Evolutionary conservation across 2,329 filamentous ascomycete species (phyloP).

Genomic region (Colletotrichum sublineola): DNA sequence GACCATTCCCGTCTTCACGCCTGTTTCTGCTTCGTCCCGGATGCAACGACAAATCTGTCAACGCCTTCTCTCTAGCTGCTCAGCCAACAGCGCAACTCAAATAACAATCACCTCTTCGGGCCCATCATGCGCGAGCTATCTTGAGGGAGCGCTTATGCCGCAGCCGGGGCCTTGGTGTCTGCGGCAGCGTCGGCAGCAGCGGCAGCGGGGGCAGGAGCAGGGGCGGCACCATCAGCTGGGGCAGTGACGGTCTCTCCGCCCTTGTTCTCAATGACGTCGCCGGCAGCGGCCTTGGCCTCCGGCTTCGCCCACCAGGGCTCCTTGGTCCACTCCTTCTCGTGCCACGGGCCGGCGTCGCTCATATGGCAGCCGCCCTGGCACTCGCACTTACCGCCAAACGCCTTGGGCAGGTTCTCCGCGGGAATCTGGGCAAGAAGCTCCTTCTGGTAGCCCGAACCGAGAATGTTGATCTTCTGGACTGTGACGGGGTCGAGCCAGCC

Average conservation of each 20-base stretch:
- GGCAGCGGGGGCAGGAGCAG: constrained; percentile 51
- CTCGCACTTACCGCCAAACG: constrained; percentile 86
- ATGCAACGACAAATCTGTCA: constrained; percentile 35
- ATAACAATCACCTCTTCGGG: constrained; percentile 15
- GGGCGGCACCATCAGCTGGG: constrained; percentile 46
- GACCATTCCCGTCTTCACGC: constrained; percentile 11
- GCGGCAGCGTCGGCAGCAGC: constrained; percentile 50
- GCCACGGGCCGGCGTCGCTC: constrained; percentile 93
- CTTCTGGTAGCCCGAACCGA: constrained; percentile 84
- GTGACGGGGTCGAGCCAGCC: constrained; percentile 97
- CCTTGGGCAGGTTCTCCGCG: constrained; percentile 88
- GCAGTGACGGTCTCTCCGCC: constrained; percentile 54
- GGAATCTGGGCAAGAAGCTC: constrained; percentile 89
- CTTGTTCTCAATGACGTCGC: constrained; percentile 55
- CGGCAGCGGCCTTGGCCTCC: constrained; percentile 52
- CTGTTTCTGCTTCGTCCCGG: constrained; percentile 13
- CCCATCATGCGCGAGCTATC: constrained; percentile 4
- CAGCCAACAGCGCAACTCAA: constrained; percentile 38
- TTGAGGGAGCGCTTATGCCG: constrained; percentile 47
- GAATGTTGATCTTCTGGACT: constrained; percentile 93
- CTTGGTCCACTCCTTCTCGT: constrained; percentile 75
- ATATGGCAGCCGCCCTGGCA: constrained; percentile 87
- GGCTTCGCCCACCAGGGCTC: constrained; percentile 75
- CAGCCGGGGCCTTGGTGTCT: constrained; percentile 51
- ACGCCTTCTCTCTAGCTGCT: constrained; percentile 40